Evolutionary conservation across 2,329 filamentous ascomycete species (phyloP), one percentile per base, ranked within the genome.

Genomic region (Paecilomyces sp.): DNA sequence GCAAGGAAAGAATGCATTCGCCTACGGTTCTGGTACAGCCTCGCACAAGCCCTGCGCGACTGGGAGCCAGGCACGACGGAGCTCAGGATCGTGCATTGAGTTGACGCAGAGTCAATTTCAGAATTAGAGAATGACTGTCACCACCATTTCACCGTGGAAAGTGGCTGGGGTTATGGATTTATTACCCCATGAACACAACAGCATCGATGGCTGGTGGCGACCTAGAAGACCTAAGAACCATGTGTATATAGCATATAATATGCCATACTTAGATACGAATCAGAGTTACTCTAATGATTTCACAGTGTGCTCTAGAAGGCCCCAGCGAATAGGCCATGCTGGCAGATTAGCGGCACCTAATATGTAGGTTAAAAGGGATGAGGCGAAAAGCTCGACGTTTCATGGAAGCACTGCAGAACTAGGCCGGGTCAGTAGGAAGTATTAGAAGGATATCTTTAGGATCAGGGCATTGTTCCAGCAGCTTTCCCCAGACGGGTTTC

Each of bases 21-120:
- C 73, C 75, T 97, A 77, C 81, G 91, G 73, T 97, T 97, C 79
- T 97, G 93, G 93, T 83, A 89, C 59, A 96, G 92, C 75, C 88
- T 97, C 62, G 83, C 86, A 63, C 89, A 95, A 74, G 89, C 87
- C 54, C 78, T 97, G 69, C 80, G 88, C 71, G 85, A 87, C 63
- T 97, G 93, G 92, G 91, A 96, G 80, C 85, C 81, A 68, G 92
- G 91, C 4, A 88, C 85, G 77, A 72, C 68, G 34, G 70, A 81
- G 63, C 80, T 85, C 60, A 75, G 82, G 54, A 66, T 86, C 65
- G 74, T 81, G 62, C 84, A 86, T 76, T 86, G 71, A 77, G 64
- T 61, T 33, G 36, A 18, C 18, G 36, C 36, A 9, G n/a, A 8
- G 8, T 47, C n/a, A 22, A 47, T 18, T 47, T 18, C 41, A 12